Conservation (phyloP, 2,329 filamentous ascomycete species). For the Colletotrichum sp. region DNA sequence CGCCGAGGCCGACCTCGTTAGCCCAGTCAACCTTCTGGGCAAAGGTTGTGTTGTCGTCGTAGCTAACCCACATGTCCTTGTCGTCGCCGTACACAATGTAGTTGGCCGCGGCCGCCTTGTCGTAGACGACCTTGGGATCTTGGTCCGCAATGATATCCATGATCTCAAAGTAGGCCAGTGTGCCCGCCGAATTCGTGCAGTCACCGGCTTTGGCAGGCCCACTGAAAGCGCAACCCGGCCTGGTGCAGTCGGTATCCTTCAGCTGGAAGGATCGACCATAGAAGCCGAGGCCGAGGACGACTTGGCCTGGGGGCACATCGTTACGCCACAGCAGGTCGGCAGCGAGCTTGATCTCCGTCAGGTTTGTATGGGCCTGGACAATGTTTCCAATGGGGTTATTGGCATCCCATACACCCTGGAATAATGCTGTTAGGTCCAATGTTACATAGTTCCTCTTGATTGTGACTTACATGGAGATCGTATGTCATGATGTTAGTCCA, state of each 20-base stretch:
- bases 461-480: neutral
- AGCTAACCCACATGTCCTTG: conserved; percentile 25
- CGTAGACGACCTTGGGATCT: neutral
- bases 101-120: conserved; percentile 20
- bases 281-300: conserved; percentile 46
- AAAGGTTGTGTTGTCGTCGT: conserved; percentile 23
- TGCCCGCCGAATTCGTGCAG: neutral
- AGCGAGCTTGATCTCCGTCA: conserved; percentile 43
- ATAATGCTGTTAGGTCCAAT: conserved; percentile 26
- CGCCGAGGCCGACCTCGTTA: conserved; percentile 18
- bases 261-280: conserved; percentile 39
- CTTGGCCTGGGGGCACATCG: conserved; percentile 40
- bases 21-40: conserved; percentile 24
- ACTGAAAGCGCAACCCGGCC: neutral
- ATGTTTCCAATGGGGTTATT: conserved; percentile 26
- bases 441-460: accelerated
- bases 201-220: neutral
- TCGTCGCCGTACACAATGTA: conserved; percentile 13
- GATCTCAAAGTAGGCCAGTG: neutral
- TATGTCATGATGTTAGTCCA: conserved; percentile 42
- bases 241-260: conserved; percentile 19
- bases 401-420: neutral
- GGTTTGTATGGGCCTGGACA: conserved; percentile 43
- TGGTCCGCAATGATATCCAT: neutral
- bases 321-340: conserved; percentile 47